Evolutionary conservation across 331 rosid genomes (phyloP), one percentile per base, ranked within the genome.

Genomic region (Quercus tomentella): DNA sequence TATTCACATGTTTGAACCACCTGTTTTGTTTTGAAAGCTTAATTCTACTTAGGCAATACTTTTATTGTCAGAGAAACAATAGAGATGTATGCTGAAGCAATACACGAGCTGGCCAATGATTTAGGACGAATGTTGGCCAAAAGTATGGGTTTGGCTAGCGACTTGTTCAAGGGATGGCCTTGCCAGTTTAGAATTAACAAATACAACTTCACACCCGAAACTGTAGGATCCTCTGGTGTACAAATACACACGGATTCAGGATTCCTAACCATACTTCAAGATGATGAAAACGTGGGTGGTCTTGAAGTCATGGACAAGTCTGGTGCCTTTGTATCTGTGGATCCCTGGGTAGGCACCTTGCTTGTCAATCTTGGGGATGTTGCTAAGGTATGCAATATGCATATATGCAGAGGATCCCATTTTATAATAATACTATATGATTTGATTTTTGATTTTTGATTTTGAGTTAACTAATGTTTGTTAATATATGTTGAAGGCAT

Each of bases 251-350:
- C 90, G 0, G 91, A 88, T 86, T 84, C 90, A 15, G 77, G 91
- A 2, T 85, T 92, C 75, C 17, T 88, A 10, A 90, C 93, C 41
- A 79, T 87, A 76, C 89, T 92, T 77, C 94, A 88, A 77, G 97
- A 90, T 1, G 92, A 89, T 80, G 92, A 92, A 70, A 79, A 79
- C 14, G 90, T 88, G 18, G 89, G 88, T 30, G 94, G 97, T 0
- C 91, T 88, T 26, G 85, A 92, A 87, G 83, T 87, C 8, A 77
- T 88, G 85, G 35, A 85, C 77, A 17, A 12, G n/a, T 70, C 76
- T 72, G 85, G 76, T 9, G 74, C 77, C 6, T 87, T 86, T 41
- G 78, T 85, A 23, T 25, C 82, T 0, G 79, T 86, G n/a, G 88
- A 84, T 75, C 89, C 90, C 22, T 78, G 74, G 28, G 61, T 82